Evolutionary conservation across 805 yeast genomes (phyloP).

Genomic region (Wilhelminamyces savonicus): DNA sequence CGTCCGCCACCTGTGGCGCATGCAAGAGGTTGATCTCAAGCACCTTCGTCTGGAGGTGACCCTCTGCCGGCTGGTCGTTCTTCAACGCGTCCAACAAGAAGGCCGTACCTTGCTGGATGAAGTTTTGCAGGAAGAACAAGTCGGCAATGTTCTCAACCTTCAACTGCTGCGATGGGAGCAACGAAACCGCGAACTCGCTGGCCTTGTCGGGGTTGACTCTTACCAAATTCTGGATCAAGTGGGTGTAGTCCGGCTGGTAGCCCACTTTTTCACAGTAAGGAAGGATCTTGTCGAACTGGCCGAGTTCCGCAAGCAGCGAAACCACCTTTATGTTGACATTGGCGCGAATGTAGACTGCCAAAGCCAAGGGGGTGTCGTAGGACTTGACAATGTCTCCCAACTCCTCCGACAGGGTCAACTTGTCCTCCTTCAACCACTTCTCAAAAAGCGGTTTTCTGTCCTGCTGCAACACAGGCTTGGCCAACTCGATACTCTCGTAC

Average conservation of each 20-base stretch:
- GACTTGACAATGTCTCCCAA: conserved; percentile 94
- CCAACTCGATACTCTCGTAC: conserved; percentile 90
- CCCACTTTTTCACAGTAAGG: conserved; percentile 90
- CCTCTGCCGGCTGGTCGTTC: conserved; percentile 89
- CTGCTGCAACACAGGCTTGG: conserved; percentile 92
- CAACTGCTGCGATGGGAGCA: conserved; percentile 61
- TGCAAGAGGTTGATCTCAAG: conserved; percentile 88
- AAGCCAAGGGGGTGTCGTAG: conserved; percentile 75
- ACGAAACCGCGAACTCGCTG: conserved; percentile 89
- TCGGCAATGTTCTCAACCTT: conserved; percentile 87
- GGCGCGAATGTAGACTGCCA: conserved; percentile 85
- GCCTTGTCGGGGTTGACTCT: conserved; percentile 97
- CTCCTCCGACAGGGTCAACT: conserved; percentile 92
- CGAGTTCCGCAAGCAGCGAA: conserved; percentile 85
- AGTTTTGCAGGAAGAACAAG: conserved; percentile 89
- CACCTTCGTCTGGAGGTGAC: conserved; percentile 90
- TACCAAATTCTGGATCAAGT: conserved; percentile 82
- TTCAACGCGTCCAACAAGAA: conserved; percentile 92
- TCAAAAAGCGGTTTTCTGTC: conserved; percentile 90
- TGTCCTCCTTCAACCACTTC: conserved; percentile 94
- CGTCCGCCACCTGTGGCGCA: conserved; percentile 99
- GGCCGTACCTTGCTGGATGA: conserved; percentile 96
- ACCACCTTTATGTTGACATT: conserved; percentile 84
- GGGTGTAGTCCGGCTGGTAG: conserved; percentile 84
- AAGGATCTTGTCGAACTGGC: conserved; percentile 91